A percentile compares a stretch with the other conserved stretches of the same genome.
These are phyloP conservation scores for Cladophialophora exuberans DNA, from an alignment of 2,329 filamentous ascomycete genomes.

Conservation along the genomic window DNA sequence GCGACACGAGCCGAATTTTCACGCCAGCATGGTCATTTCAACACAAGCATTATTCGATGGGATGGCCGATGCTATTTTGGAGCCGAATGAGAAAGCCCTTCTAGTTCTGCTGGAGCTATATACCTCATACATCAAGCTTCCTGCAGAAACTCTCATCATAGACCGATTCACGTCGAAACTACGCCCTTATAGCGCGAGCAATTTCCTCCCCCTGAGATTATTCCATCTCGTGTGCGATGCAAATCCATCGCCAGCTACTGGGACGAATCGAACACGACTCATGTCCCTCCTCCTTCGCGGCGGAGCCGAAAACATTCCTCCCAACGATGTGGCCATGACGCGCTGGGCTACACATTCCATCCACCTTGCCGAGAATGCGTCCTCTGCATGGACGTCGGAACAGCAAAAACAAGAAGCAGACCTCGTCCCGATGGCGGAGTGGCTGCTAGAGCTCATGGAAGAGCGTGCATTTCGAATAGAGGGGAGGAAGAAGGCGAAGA, in stretches of 20 bases:
- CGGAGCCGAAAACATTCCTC: conserved; percentile 19
- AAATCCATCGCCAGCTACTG: not conserved
- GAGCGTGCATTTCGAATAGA: no score
- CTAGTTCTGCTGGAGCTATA: conserved; percentile 43
- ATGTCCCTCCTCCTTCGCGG: conserved; percentile 25
- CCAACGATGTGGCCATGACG: conserved; percentile 27
- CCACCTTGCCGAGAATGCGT: no score
- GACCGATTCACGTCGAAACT: not conserved
- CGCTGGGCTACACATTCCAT: conserved; percentile 28
- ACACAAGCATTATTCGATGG: conserved; percentile 43
- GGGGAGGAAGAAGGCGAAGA: no score
- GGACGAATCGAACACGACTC: conserved; percentile 1
- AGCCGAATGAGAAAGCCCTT: conserved; percentile 39
- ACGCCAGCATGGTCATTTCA: conserved; percentile 35
- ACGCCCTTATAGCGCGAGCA: not conserved
- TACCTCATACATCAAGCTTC: conserved; percentile 30
- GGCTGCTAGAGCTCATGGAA: no score
- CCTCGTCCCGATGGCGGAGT: no score
- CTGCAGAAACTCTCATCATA: no score
- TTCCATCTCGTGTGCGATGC: conserved; percentile 26
- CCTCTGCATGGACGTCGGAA: no score
- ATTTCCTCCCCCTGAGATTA: conserved; percentile 23
- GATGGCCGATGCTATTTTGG: conserved; percentile 43
- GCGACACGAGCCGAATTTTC: conserved; percentile 30
- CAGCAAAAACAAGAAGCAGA: no score